These are phyloP conservation scores for Rosa lucieae DNA, from an alignment of 306 rosid species.

Conservation along the genomic window DNA sequence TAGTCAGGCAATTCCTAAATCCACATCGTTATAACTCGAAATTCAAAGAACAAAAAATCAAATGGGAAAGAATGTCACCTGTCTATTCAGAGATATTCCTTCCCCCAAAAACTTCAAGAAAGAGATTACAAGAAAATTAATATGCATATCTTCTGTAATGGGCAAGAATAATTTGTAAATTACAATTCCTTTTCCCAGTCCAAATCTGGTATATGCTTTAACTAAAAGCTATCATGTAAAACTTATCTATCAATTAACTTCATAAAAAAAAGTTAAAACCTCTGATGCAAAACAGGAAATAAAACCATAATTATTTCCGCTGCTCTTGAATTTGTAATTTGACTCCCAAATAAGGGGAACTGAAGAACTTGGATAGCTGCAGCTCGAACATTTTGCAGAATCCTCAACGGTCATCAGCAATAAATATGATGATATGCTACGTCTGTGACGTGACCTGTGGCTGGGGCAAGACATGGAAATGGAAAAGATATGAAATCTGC, in stretches of 20 bases:
- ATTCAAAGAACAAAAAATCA: not conserved
- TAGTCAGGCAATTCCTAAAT: no score
- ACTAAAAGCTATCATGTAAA: not conserved
- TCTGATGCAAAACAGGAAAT: not conserved
- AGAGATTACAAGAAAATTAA: constrained; percentile 16
- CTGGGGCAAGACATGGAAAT: not conserved
- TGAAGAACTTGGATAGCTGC: constrained; percentile 7
- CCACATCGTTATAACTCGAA: no score
- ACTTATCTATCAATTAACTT: not conserved
- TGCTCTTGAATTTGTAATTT: constrained; percentile 1
- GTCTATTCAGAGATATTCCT: not conserved
- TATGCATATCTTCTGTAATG: not conserved
- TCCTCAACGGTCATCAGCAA: constrained; percentile 2
- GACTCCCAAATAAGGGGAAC: constrained; percentile 1
- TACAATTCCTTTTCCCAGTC: not conserved
- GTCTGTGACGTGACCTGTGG: not conserved
- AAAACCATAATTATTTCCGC: not conserved
- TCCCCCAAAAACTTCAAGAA: not conserved
- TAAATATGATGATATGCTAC: not conserved
- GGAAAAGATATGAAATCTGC: not conserved
- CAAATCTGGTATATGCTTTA: not conserved
- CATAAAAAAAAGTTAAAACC: not conserved
- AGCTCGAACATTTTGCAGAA: constrained; percentile 1
- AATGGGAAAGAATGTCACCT: not conserved
- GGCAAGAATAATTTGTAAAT: not conserved